Evolutionary conservation across 2,329 filamentous ascomycete genomes (phyloP), one percentile per base, ranked within the genome.

Genomic region (Chalaropsis ovoidea): DNA sequence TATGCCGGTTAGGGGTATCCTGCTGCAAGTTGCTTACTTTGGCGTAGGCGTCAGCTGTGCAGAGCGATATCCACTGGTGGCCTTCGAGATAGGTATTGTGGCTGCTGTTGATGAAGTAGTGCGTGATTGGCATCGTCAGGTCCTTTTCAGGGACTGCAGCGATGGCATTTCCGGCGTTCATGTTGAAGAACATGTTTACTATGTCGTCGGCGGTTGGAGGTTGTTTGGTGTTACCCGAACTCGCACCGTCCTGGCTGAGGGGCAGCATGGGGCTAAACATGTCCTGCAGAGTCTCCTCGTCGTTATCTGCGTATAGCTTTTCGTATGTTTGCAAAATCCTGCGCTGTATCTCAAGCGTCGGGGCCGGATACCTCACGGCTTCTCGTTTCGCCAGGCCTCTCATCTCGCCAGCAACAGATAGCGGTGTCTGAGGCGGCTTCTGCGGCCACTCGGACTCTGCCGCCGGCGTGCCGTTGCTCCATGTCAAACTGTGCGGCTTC

Each of bases 61-160:
- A 87, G 67, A 85, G 84, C 60, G 90, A 90, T 68, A 84, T 86
- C 49, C 94, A 80, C 75, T 96, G 93, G 71, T 95, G 91, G 1
- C 92, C 92, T 1, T 86, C 86, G 52, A 96, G 79, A 74, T 96
- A 96, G 0, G 92, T 96, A 73, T 96, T 96, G 78, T 96, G 92
- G 72, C 90, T 96, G 70, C 90, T 95, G 68, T 87, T 95, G 73
- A 96, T 92, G 74, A 90, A 96, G 77, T 96, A 96, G 73, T 95
- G 90, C 60, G 87, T 89, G 67, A 95, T 80, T 3, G 90, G 88
- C 63, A 82, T 83, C 0, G 81, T 81, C 41, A 85, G 73, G 72
- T 91, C 86, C 67, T 83, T 79, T 68, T 76, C 71, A 39, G 76
- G 70, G 24, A 74, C 66, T 7, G 76, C 73, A 24, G 76, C 75